Percentiles rank a stretch among this genome's conserved stretches.
phyloP scores from a whole-genome alignment of 441 rosid species.

The Populus tomentosa region DNA sequence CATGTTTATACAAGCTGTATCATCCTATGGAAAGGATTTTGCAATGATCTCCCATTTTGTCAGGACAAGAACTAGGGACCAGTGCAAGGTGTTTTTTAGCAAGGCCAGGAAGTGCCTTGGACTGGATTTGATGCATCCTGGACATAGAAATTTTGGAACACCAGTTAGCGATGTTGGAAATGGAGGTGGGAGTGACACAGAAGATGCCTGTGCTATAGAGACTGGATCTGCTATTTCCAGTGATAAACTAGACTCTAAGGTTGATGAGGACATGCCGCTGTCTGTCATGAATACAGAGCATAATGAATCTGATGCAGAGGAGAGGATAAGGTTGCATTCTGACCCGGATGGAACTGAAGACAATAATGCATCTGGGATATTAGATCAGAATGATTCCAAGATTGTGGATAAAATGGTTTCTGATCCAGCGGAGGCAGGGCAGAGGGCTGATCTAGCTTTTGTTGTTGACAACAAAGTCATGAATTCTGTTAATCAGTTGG shows the following conservation, averaged over 20 bases:
- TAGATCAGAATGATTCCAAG: slow-evolving; percentile 25
- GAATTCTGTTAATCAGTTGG: slow-evolving; percentile 29
- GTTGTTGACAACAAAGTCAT: slow-evolving; percentile 19
- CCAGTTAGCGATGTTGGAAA: slow-evolving; percentile 52
- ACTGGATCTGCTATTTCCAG: slow-evolving; percentile 44
- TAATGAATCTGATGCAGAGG: slow-evolving; percentile 32
- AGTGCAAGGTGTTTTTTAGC: slow-evolving; percentile 88
- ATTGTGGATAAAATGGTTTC: slow-evolving; percentile 27
- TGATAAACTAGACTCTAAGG: slow-evolving; percentile 39
- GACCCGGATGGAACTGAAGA: slow-evolving; percentile 38
- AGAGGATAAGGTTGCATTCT: slow-evolving; percentile 29
- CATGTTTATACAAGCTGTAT: slow-evolving; percentile 62
- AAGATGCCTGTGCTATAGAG: slow-evolving; percentile 59
- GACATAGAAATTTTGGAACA: slow-evolving; percentile 37
- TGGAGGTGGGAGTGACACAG: slow-evolving; percentile 72
- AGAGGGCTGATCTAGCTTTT: slow-evolving; percentile 6
- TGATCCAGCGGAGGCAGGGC: slow-evolving; percentile 28
- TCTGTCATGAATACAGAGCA: slow-evolving; percentile 28
- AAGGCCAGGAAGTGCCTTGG: slow-evolving; percentile 95
- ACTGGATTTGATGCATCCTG: slow-evolving; percentile 59
- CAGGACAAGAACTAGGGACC: slow-evolving; percentile 70
- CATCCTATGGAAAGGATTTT: slow-evolving; percentile 86
- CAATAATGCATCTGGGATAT: slow-evolving; percentile 21
- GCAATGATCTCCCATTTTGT: slow-evolving; percentile 55
- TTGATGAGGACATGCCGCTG: slow-evolving; percentile 36